A percentile compares a stretch with the other conserved stretches of the same genome.
These are phyloP conservation scores for Eragrostis tef DNA, from an alignment of 202 grass and related monocot genomes.

Conservation along the genomic window DNA sequence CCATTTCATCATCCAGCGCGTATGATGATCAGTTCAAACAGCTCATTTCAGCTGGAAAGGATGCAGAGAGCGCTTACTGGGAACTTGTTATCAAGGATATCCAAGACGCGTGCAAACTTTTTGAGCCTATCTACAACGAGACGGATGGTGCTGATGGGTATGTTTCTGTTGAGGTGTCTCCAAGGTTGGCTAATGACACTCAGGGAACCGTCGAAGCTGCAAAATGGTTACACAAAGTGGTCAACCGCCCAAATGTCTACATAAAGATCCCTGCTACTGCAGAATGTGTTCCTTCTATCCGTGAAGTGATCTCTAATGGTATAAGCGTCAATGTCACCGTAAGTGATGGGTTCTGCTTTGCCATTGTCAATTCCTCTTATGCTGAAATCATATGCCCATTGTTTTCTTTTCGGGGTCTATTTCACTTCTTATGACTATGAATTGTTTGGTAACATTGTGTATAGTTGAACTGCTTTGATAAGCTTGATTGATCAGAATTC, in stretches of 20 bases:
- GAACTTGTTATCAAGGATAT: slow-evolving; percentile 99
- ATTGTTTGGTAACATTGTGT: neutral
- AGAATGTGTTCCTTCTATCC: slow-evolving; percentile 88
- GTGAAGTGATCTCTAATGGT: slow-evolving; percentile 83
- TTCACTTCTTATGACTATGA: neutral
- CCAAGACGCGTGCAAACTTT: slow-evolving; percentile 92
- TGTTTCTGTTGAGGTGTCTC: slow-evolving; percentile 96
- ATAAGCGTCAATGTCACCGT: slow-evolving; percentile 99
- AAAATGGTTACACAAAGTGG: slow-evolving; percentile 93
- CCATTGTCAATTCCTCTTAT: slow-evolving; percentile 25
- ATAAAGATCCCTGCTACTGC: slow-evolving; percentile 99
- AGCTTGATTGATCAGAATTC: slow-evolving; percentile 33
- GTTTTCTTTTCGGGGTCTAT: neutral
- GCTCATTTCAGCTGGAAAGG: slow-evolving; percentile 76
- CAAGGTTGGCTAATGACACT: slow-evolving; percentile 91
- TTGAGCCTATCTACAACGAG: slow-evolving; percentile 86
- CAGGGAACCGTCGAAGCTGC: slow-evolving; percentile 87
- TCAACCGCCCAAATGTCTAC: slow-evolving; percentile 87
- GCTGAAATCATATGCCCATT: neutral
- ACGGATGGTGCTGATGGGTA: slow-evolving; percentile 88
- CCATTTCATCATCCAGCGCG: slow-evolving; percentile 89
- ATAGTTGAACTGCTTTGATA: neutral
- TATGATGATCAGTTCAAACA: slow-evolving; percentile 96
- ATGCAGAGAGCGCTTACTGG: slow-evolving; percentile 82
- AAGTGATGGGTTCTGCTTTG: slow-evolving; percentile 42